Conservation (phyloP, 257 asterid species). For the Nicotiana noctiflora region DNA sequence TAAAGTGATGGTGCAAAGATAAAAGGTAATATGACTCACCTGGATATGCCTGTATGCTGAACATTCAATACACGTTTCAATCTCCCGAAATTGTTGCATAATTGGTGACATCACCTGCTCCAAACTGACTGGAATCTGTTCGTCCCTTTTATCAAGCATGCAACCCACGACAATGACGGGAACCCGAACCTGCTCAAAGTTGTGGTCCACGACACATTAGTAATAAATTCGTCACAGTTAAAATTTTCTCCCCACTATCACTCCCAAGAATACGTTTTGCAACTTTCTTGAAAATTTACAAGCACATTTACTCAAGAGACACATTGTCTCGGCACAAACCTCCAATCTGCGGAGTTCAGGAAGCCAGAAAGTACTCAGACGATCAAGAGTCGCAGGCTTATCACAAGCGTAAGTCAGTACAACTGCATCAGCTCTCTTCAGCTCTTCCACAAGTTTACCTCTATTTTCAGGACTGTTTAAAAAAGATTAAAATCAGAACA, state of each 20-base stretch:
- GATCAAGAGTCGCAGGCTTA: constrained; percentile 79
- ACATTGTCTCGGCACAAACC: constrained; percentile 35
- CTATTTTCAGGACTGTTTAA: constrained; percentile 64
- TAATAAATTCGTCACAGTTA: not conserved
- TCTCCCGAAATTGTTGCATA: constrained; percentile 97
- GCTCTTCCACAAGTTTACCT: constrained; percentile 66
- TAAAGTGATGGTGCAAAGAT: not conserved
- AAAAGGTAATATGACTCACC: constrained; percentile 28
- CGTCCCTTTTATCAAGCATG: constrained; percentile 89
- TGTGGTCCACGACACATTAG: not conserved
- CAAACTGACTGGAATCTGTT: constrained; percentile 58
- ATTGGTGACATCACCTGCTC: constrained; percentile 98
- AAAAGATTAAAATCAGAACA: not conserved
- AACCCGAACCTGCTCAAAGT: constrained; percentile 62
- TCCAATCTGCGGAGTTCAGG: constrained; percentile 88
- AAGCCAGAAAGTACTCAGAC: constrained; percentile 95
- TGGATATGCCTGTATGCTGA: constrained; percentile 75
- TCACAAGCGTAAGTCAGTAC: constrained; percentile 92
- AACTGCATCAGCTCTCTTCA: constrained; percentile 78
- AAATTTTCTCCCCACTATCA: not conserved
- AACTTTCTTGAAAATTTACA: not conserved
- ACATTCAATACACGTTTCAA: constrained; percentile 96
- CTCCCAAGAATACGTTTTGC: not conserved
- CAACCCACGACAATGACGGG: constrained; percentile 98
- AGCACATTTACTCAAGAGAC: not conserved